Evolutionary conservation across 2,329 filamentous ascomycete species (phyloP), one percentile per base, ranked within the genome.

Genomic region (Penicillium frequentans): DNA sequence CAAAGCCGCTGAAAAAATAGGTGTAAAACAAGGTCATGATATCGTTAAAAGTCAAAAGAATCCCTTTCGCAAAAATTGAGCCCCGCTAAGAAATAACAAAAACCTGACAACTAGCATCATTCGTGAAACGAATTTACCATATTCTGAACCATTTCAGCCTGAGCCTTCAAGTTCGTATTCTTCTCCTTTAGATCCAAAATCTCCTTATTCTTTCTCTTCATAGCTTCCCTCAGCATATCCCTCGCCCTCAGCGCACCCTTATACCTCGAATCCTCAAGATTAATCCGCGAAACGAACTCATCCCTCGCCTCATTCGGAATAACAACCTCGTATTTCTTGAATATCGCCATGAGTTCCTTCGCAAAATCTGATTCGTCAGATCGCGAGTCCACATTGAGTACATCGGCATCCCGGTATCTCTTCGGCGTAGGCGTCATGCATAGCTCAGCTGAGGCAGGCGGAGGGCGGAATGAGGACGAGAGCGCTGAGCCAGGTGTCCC

Each of bases 141-240:
- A 27, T 73, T 75, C 58, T 76, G 79, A 67, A 83, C 80, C 55
- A 82, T 78, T 66, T 85, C 81, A 43, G 77, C 71, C 68, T 86
- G 82, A 14, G 79, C 79, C 67, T 86, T 82, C 35, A 89, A 69
- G 13, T 74, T 75, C 5, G 72, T 74, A 80, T 96, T 78, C 64
- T 88, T 77, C 69, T 90, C 77, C 77, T 87, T 82, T 75, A 96
- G 75, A 72, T 90, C 79, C 72, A 81, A 74, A 70, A 56, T 48
- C 21, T 86, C 76, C 69, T 84, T 74, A 77, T 93, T 87, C 61
- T 86, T 87, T 5, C 81, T 79, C 67, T 84, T 86, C 33, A 90
- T 68, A 4, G 82, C 83, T 9, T 83, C 71, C n/a, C 90, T 77
- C 3, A 84, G 81, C 7, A 88, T 82, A 58, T 93, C 89, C 2